Conservation (phyloP, 2,329 filamentous ascomycete genomes). For the Sclerotinia trifoliorum region DNA sequence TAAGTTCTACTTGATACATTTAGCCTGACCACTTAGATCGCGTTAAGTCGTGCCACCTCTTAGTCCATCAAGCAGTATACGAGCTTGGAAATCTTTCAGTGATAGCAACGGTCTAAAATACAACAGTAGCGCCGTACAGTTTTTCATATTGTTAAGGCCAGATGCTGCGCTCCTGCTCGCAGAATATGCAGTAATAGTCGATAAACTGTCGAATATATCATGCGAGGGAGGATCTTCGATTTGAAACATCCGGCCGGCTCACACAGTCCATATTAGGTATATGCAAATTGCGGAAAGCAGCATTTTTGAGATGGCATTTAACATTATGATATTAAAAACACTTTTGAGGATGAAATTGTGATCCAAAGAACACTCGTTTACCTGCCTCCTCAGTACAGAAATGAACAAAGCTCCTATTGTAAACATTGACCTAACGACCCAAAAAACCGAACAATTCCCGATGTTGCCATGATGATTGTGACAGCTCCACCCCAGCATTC, state of each 20-base stretch:
- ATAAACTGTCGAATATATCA: neutral
- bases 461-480: neutral
- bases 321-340: constrained; percentile 13
- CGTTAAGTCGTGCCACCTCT: neutral
- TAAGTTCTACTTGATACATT: neutral
- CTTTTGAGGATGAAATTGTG: neutral
- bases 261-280: neutral
- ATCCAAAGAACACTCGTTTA: neutral
- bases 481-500: neutral
- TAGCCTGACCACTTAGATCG: neutral
- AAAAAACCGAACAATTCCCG: neutral
- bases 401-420: neutral
- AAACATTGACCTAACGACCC: neutral
- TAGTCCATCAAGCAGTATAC: neutral
- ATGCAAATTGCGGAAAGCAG: neutral
- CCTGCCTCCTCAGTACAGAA: neutral
- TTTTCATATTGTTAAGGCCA: neutral
- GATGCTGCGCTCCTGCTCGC: neutral
- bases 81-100: neutral
- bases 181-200: neutral
- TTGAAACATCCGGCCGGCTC: neutral
- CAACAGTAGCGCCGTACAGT: neutral
- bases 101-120: too few relatives aligned
- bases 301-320: neutral
- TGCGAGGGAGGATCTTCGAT: neutral